Evolutionary conservation across 2,329 filamentous ascomycete genomes (phyloP).

Genomic region (Endothia cerciana): DNA sequence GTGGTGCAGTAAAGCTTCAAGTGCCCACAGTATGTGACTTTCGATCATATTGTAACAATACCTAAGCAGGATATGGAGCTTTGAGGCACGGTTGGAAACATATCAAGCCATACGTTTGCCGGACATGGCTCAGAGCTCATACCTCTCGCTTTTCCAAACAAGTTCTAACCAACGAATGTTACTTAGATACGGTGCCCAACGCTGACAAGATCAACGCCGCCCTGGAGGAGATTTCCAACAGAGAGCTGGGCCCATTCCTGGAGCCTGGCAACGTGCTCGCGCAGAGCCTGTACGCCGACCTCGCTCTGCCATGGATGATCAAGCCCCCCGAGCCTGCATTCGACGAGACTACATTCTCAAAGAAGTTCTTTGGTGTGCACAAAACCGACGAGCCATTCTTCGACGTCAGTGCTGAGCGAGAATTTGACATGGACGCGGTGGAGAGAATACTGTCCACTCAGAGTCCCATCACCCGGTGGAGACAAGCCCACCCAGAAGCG

Average conservation of each 20-base stretch:
- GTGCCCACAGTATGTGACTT: conserved; percentile 32
- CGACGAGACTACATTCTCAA: conserved; percentile 42
- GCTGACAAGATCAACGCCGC: conserved; percentile 45
- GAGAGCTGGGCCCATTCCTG: conserved; percentile 43
- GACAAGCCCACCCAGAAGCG: conserved; percentile 46
- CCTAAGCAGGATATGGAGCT: not conserved
- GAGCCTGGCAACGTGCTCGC: conserved; percentile 48
- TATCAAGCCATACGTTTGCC: not conserved
- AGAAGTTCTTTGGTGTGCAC: conserved; percentile 46
- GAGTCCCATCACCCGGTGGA: conserved; percentile 49
- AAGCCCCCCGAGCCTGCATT: conserved; percentile 41
- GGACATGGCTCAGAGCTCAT: not conserved
- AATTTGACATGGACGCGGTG: conserved; percentile 38
- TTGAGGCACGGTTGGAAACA: not conserved
- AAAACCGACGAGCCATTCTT: conserved; percentile 36
- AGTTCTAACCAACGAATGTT: not conserved
- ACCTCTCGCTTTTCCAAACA: not conserved
- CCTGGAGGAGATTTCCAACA: conserved; percentile 43
- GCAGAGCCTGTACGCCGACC: conserved; percentile 44
- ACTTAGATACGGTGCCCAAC: conserved; percentile 41
- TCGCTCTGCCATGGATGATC: conserved; percentile 55
- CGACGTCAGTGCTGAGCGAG: conserved; percentile 24
- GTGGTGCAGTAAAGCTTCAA: conserved; percentile 45
- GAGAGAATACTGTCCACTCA: conserved; percentile 43
- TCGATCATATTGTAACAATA: too few relatives aligned